phyloP scores from a whole-genome alignment of 768 basidiomycete genomes.

The Rhodotorula taiwanensis region DNA sequence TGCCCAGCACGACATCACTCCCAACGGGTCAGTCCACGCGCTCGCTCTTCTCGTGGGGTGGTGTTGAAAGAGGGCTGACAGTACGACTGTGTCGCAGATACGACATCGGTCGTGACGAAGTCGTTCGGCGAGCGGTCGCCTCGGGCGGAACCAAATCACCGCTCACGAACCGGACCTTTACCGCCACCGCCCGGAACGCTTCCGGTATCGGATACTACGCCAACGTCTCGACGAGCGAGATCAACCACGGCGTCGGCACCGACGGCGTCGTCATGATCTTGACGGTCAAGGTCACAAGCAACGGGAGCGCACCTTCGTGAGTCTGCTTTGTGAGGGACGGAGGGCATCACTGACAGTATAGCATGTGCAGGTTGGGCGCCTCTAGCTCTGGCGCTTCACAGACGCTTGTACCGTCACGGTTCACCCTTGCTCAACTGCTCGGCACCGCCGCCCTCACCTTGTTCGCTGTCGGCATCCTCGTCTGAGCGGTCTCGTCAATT shows the following conservation, averaged over 20 bases:
- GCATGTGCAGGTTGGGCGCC: too few species aligned
- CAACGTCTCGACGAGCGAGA: conserved; percentile 29
- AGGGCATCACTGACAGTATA: too few species aligned
- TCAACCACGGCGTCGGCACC: conserved; percentile 51
- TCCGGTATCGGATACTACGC: conserved; percentile 8
- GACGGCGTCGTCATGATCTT: conserved; percentile 80
- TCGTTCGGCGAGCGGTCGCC: conserved; percentile 74
- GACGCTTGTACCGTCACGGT: too few species aligned
- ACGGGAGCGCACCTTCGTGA: not conserved
- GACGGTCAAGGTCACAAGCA: conserved; percentile 58
- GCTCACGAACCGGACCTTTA: conserved; percentile 46
- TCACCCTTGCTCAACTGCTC: too few species aligned
- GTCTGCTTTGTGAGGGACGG: too few species aligned
- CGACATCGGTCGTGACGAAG: conserved; percentile 73
- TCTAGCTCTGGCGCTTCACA: too few species aligned
- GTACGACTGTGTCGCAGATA: conserved; percentile 50
- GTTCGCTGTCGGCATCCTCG: too few species aligned
- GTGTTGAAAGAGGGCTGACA: not conserved
- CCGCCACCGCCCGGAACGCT: conserved; percentile 7
- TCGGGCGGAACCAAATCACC: conserved; percentile 55
- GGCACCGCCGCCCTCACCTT: too few species aligned
- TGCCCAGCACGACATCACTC: conserved; percentile 58
- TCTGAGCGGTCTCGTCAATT: too few species aligned
- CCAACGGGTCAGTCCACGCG: conserved; percentile 53
- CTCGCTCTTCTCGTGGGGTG: not conserved